Conservation (phyloP, 352 stramenopile species). For the Phytopythium litorale region DNA sequence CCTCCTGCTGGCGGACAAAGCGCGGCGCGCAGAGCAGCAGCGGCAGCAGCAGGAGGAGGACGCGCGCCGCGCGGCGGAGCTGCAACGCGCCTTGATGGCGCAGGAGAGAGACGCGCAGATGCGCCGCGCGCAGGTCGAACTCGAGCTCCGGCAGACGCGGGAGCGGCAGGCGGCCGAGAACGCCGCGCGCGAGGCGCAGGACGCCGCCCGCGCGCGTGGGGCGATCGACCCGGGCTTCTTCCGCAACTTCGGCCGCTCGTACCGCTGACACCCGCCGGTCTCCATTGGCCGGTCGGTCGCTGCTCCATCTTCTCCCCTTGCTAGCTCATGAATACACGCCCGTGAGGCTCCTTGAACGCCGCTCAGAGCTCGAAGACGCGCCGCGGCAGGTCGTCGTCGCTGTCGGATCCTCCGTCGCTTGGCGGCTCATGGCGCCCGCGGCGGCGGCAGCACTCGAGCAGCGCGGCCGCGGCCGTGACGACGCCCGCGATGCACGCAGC, state of each 20-base stretch:
- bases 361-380: neutral
- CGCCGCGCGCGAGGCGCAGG: constrained; percentile 48
- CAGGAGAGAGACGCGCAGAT: constrained; percentile 53
- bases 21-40: constrained; percentile 29
- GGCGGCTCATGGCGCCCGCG: neutral
- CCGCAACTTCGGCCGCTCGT: constrained; percentile 68
- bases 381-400: neutral
- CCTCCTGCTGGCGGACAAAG: constrained; percentile 47
- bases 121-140: constrained; percentile 40
- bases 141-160: constrained; percentile 46
- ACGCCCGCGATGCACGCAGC: neutral
- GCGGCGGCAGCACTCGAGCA: neutral
- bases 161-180: constrained; percentile 48
- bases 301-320: neutral
- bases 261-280: constrained; percentile 31
- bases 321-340: neutral
- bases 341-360: neutral
- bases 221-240: constrained; percentile 78
- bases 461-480: constrained; percentile 1
- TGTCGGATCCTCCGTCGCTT: neutral
- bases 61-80: constrained; percentile 23
- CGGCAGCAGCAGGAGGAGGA: constrained; percentile 35
- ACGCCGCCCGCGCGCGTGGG: constrained; percentile 41
- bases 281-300: neutral
- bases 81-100: constrained; percentile 39